Evolutionary conservation across 2,329 filamentous ascomycete species (phyloP).

Genomic region (Aspergillus phoenicis): DNA sequence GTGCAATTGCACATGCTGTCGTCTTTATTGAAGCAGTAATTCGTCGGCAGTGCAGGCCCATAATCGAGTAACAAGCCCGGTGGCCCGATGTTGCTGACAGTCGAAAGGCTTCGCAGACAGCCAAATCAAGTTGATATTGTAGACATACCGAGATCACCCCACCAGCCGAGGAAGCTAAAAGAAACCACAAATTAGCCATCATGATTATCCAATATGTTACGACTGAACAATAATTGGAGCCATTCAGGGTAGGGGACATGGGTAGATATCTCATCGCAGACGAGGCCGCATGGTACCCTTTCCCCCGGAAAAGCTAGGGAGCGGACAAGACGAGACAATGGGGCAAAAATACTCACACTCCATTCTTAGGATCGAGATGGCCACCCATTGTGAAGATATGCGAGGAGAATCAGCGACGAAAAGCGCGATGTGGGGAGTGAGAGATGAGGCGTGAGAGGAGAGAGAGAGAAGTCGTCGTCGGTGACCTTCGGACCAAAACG

Average conservation of each 20-base stretch:
- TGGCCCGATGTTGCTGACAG: background rate
- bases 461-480: slow-evolving; percentile 27
- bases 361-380: slow-evolving; percentile 46
- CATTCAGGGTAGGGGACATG: background rate
- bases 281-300: slow-evolving; percentile 14
- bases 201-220: background rate
- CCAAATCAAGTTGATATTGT: slow-evolving; percentile 13
- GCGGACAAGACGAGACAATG: background rate
- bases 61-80: background rate
- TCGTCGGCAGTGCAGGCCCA: background rate
- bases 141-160: slow-evolving; percentile 74
- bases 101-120: slow-evolving; percentile 5
- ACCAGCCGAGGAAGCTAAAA: slow-evolving; percentile 70
- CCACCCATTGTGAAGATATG: slow-evolving; percentile 41
- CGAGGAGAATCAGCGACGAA: slow-evolving; percentile 17
- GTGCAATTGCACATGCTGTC: background rate
- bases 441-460: slow-evolving; percentile 19
- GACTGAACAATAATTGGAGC: background rate
- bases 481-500: slow-evolving; percentile 31
- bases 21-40: background rate
- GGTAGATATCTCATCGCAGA: slow-evolving; percentile 1
- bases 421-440: slow-evolving; percentile 16
- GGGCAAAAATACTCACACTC: slow-evolving; percentile 42
- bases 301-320: slow-evolving; percentile 13
- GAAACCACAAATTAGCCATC: slow-evolving; percentile 29